These are phyloP conservation scores for Cudoniella acicularis DNA, from an alignment of 495 filamentous ascomycete genomes.

Conservation along the genomic window DNA sequence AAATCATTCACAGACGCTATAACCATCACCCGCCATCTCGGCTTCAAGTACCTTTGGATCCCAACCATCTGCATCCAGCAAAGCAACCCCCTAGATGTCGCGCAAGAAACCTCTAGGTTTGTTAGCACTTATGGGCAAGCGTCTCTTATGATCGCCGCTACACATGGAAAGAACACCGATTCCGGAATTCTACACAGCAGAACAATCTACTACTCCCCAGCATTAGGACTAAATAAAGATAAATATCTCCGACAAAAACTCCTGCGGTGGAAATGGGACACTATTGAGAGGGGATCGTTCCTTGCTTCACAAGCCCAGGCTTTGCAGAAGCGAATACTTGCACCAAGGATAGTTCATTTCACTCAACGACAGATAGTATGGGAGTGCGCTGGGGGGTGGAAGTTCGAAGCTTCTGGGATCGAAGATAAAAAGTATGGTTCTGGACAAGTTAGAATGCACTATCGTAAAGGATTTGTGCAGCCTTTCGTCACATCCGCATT, in stretches of 20 bases:
- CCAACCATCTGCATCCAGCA: conserved; percentile 29
- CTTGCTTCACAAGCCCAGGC: conserved; percentile 21
- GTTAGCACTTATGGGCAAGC: conserved; percentile 22
- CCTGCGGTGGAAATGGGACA: conserved; percentile 1
- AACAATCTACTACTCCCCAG: not conserved
- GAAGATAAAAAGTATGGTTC: not conserved
- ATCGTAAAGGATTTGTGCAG: conserved; percentile 2
- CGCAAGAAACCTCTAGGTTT: conserved; percentile 17
- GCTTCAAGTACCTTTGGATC: conserved; percentile 27
- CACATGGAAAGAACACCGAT: not conserved
- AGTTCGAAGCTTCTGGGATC: not conserved
- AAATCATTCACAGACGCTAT: conserved; percentile 25
- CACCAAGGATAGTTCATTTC: conserved; percentile 27
- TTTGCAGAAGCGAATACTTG: conserved; percentile 28
- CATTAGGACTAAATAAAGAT: not conserved
- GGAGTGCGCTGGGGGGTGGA: conserved; percentile 21
- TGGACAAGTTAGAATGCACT: not conserved
- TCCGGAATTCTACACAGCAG: conserved; percentile 11
- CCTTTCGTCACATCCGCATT: not conserved
- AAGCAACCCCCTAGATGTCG: conserved; percentile 23
- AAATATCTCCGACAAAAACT: conserved; percentile 2
- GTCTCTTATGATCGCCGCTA: conserved; percentile 18
- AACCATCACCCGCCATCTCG: conserved; percentile 3
- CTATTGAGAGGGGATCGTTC: not conserved
- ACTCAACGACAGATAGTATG: conserved; percentile 25